Conservation (phyloP, 2,329 filamentous ascomycete species). For the Periconia sp. region DNA sequence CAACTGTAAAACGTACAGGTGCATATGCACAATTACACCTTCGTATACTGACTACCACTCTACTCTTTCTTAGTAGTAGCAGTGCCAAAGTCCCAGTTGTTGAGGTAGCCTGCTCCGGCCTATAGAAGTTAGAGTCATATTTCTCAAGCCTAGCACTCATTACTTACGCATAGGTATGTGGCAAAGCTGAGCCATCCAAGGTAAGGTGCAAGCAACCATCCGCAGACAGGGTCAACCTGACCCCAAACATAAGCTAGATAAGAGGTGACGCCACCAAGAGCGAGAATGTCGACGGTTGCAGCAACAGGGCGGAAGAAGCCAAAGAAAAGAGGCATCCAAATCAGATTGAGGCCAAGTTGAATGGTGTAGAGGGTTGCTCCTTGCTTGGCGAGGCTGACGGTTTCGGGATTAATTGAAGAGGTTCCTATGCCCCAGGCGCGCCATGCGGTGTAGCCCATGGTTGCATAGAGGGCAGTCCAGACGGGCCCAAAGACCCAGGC, state of each 20-base stretch:
- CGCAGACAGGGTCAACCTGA: conserved; percentile 73
- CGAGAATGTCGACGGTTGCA: conserved; percentile 76
- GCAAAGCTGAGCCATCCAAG: conserved; percentile 86
- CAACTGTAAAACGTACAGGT: too few relatives aligned
- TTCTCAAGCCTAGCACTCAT: neutral
- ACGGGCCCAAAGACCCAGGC: conserved; percentile 64
- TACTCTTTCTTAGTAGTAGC: conserved; percentile 31
- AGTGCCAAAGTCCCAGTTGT: conserved; percentile 47
- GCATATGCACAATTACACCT: neutral
- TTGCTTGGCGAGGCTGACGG: conserved; percentile 63
- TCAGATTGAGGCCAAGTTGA: conserved; percentile 82
- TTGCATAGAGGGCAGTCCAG: conserved; percentile 64
- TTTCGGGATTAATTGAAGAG: conserved; percentile 55
- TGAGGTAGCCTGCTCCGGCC: conserved; percentile 46
- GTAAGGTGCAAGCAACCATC: conserved; percentile 80
- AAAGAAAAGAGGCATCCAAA: conserved; percentile 96
- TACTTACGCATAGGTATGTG: conserved; percentile 74
- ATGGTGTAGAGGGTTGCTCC: conserved; percentile 79
- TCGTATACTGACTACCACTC: too few relatives aligned
- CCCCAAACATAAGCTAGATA: conserved; percentile 81
- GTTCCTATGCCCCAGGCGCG: conserved; percentile 72
- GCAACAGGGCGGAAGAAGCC: conserved; percentile 72
- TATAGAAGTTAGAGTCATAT: conserved; percentile 26
- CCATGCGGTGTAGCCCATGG: conserved; percentile 91
- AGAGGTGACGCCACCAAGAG: conserved; percentile 70